Base-by-base conservation (phyloP, 805 yeast genomes). In the Priceomyces melissophilus region DNA sequence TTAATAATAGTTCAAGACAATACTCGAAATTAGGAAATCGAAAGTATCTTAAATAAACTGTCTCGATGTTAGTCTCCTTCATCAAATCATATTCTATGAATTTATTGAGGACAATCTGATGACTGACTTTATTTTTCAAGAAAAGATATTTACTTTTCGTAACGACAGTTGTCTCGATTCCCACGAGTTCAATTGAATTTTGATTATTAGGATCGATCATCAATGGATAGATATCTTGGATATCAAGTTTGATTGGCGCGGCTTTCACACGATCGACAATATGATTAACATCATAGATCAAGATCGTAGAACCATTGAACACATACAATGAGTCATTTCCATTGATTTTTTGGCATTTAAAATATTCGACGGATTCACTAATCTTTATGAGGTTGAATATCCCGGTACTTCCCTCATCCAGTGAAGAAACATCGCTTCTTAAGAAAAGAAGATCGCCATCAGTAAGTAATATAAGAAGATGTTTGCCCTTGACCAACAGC, bases 1-100 rank as follows among this genome's bases (percentile, higher is more conserved):
- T 74, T 36, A 77, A 52, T 13, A 78, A 53, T 25, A 76, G 53
- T 48, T 78, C 82, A 31, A 78, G 53, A 39, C 79, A 75, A 51
- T 74, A 76, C 30, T 64, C 60, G 45, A 71, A 77, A 41, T 69
- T 73, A 15, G 60, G 59, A 48, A 71, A 75, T 10, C 53, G 52
- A 25, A 60, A 53, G 50, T 73, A 76, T 43, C 63, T 65, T 20
- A 50, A 48, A 38, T 60, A 62, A 20, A 70, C 62, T 0, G 55
- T 46, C 2, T 55, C 44, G 2, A 58, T 47, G 28, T 60, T 55
- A 9, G 54, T 43, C 6, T 59, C 62, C 25, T 49, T 55, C 15
- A 54, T 40, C 40, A 78, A 60, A 44, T 74, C 77, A 47, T 70
- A 69, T 47, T 75, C 76, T 33, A 78, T 65, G 43, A 77, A 61